These are phyloP conservation scores for Trypethelium eluteriae DNA, from an alignment of 495 filamentous ascomycete species.

Conservation along the genomic window DNA sequence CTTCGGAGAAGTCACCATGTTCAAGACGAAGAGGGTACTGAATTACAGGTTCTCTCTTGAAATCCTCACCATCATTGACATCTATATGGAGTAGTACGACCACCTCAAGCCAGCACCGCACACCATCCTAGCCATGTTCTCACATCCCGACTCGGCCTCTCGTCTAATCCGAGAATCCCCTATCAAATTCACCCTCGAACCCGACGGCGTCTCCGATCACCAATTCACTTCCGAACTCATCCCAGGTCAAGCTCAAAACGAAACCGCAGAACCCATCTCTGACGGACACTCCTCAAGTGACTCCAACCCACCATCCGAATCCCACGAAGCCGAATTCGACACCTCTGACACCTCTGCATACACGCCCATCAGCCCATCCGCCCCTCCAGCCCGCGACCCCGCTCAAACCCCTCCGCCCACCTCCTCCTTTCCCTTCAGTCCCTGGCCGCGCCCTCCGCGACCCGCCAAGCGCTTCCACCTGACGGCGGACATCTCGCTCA, in stretches of 20 bases:
- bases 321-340: neutral
- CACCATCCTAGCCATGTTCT: slow-evolving; percentile 38
- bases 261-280: neutral
- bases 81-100: slow-evolving; percentile 33
- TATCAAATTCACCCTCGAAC: neutral
- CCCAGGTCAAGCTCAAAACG: neutral
- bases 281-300: slow-evolving; percentile 13
- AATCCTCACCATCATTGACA: neutral
- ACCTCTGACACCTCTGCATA: slow-evolving; percentile 14
- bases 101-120: slow-evolving; percentile 32
- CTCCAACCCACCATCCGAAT: neutral
- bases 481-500: slow-evolving; percentile 27
- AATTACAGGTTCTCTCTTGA: neutral
- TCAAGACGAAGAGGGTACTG: slow-evolving; percentile 58
- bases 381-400: neutral
- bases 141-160: slow-evolving; percentile 8
- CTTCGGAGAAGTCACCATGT: slow-evolving; percentile 70
- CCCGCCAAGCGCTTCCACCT: slow-evolving; percentile 28
- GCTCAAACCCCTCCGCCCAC: slow-evolving; percentile 10
- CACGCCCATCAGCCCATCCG: slow-evolving; percentile 5
- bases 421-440: slow-evolving; percentile 12
- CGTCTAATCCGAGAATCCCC: slow-evolving; percentile 1
- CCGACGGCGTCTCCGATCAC: neutral
- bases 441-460: slow-evolving; percentile 10
- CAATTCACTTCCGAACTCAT: slow-evolving; percentile 20